Base-by-base conservation (phyloP, 2,329 filamentous ascomycete species). In the Neocucurbitaria cava region DNA sequence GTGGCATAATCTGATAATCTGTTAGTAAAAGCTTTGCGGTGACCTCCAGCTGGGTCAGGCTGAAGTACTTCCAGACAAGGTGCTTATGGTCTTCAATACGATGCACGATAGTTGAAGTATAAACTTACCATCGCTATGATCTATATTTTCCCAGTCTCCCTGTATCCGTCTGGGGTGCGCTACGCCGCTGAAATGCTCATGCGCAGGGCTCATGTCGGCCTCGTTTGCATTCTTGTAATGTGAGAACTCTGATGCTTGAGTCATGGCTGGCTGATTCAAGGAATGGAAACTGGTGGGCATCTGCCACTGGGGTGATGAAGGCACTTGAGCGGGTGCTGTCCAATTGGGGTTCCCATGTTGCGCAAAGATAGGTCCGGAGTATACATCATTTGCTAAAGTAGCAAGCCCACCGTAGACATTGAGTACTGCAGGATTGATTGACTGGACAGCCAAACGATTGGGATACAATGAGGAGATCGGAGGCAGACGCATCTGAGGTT, bases 401-500 rank as follows among this genome's bases (percentile, higher is more conserved):
- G 38, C 4, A 3, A 24, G 9, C 5, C 31, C 39, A 18, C 44
- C 36, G 26, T 52, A 51, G 11, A 21, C 42, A 30, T 28, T 35
- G 9, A 40, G 23, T 3, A 26, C 38, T 2, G 18, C 31, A 6
- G 43, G 36, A 33, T 17, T 24, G 18, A 24, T 20, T 11, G 38
- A 35, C 8, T 40, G 50, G 8, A 48, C 36, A n/a, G 21, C 9
- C 6, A 53, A 54, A 28, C 44, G 23, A 18, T 40, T 18, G 9
- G 54, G 10, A 23, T 50, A 68, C 2, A 52, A 46, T 2, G 58
- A 41, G 18, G 58, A 56, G 1, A 62, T 46, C 1, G 61, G 56
- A 28, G 67, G 65, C 11, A 69, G 45, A 20, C 51, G 56, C 24
- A 69, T 46, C 18, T 66, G 61, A 11, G 61, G 67, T 26, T 71